Percentiles rank a stretch among this genome's conserved stretches.
Conservation (phyloP, 2,329 filamentous ascomycete genomes). For the Fusarium temperatum region DNA sequence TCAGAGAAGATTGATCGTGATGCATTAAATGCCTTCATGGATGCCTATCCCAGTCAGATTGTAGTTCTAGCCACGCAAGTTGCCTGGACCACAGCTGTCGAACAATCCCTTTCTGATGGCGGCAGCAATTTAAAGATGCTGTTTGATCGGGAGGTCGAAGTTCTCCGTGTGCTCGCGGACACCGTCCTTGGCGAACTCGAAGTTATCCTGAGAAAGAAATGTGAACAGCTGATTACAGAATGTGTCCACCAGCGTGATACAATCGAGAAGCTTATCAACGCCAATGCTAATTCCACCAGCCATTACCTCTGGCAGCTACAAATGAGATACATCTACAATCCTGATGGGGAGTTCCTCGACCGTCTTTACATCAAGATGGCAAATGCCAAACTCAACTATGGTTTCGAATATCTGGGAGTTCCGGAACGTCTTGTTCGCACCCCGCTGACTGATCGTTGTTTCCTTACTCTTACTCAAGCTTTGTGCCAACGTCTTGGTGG, state of each 20-base stretch:
- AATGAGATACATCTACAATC: constrained; percentile 93
- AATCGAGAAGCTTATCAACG: constrained; percentile 84
- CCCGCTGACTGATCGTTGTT: constrained; percentile 96
- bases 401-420: constrained; percentile 97
- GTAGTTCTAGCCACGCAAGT: constrained; percentile 94
- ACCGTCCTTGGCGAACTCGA: constrained; percentile 92
- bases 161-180: constrained; percentile 85
- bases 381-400: constrained; percentile 93
- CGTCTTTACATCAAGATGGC: constrained; percentile 95
- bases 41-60: constrained; percentile 88
- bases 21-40: constrained; percentile 82
- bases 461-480: constrained; percentile 95
- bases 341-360: constrained; percentile 82
- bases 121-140: constrained; percentile 75
- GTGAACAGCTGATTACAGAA: constrained; percentile 97
- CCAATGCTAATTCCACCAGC: constrained; percentile 76
- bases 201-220: constrained; percentile 90
- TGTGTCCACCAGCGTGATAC: constrained; percentile 97
- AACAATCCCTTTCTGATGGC: constrained; percentile 76
- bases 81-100: constrained; percentile 90
- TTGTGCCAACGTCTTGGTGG: constrained; percentile 94
- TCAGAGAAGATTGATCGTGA: constrained; percentile 74
- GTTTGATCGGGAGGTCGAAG: constrained; percentile 83
- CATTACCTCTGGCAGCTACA: constrained; percentile 95
- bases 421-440: constrained; percentile 96